Evolutionary conservation across 306 rosid genomes (phyloP), one percentile per base, ranked within the genome.

Genomic region (Pyrus communis): DNA sequence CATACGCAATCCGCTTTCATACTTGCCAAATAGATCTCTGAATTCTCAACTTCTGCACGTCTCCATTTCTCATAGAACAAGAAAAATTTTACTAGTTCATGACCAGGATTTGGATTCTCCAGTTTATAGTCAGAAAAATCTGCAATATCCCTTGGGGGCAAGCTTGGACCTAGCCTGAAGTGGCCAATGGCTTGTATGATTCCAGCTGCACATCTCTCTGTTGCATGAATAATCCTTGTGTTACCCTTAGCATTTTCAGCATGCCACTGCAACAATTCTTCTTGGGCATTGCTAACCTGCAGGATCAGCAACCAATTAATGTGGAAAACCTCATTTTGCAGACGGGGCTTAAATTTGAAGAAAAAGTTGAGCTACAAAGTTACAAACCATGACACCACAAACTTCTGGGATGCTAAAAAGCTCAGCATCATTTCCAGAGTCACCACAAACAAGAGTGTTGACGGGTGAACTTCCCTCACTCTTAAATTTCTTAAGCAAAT

Each of bases 371-470:
- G 81, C 76, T 80, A 89, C 93, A 69, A 80, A 88, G 81, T 74
- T 80, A 88, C 93, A 69, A 80, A 92, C 97, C 99, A 95, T 95
- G 84, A 95, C 99, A 71, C 99, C 99, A 54, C 80, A 80, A 49
- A 95, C 99, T 63, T 84, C 97, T 31, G 96, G 93, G 70, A 95
- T 89, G 87, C 91, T 92, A 76, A 95, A 95, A 74, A 95, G 91
- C 85, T 95, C 99, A 17, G 99, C 97, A 75, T 95, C 99, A 74
- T 95, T 95, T 84, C 99, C 98, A 55, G 99, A 95, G 84, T 92
- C 98, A 65, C 99, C 99, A 73, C 98, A 92, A 69, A 88, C 99
- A 82, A 96, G 99, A 23, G 99, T 92, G 71, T 84, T 88, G 25
- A 43, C 52, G 15, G 99, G 99, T 33, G 52, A 84, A 74, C 87